These are phyloP conservation scores for Stagonosporopsis cucurbitacearum DNA, from an alignment of 2,329 filamentous ascomycete genomes.

Conservation along the genomic window DNA sequence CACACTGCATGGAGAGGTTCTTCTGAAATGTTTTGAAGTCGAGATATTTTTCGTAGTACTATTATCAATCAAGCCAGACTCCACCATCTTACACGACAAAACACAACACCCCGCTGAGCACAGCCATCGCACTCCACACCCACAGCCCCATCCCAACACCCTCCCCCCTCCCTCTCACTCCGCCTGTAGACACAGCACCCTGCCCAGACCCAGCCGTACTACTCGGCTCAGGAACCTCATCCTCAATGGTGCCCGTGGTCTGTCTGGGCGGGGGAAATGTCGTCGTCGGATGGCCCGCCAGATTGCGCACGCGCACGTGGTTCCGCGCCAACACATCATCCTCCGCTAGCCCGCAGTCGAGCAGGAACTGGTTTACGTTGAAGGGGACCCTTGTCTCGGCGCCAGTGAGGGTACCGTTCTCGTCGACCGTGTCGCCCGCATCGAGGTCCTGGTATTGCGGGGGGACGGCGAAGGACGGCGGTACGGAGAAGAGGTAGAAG, in stretches of 20 bases:
- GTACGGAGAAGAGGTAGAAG: conserved; percentile 32
- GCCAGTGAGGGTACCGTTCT: not conserved
- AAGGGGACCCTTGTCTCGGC: conserved; percentile 39
- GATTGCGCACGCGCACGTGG: conserved; percentile 47
- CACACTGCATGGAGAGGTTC: too few species aligned
- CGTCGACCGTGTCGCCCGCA: not conserved
- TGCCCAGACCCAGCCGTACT: not conserved
- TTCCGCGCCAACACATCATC: conserved; percentile 45
- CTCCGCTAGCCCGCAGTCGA: conserved; percentile 33
- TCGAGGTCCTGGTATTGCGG: conserved; percentile 29
- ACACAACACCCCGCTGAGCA: not conserved
- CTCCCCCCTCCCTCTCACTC: not conserved
- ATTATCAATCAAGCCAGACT: too few species aligned
- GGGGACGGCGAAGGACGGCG: conserved; percentile 28
- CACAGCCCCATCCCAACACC: not conserved
- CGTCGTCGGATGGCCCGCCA: conserved; percentile 24
- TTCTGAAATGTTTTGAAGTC: too few species aligned
- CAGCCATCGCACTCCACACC: not conserved
- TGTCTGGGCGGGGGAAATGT: conserved; percentile 23
- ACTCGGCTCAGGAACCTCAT: not conserved
- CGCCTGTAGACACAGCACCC: not conserved
- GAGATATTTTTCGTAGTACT: too few species aligned
- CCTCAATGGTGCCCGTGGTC: conserved; percentile 16
- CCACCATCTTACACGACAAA: not conserved
- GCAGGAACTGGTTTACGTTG: conserved; percentile 43